Evolutionary conservation across 495 filamentous ascomycete species (phyloP).

Genomic region (Clavariopsis aquatica): DNA sequence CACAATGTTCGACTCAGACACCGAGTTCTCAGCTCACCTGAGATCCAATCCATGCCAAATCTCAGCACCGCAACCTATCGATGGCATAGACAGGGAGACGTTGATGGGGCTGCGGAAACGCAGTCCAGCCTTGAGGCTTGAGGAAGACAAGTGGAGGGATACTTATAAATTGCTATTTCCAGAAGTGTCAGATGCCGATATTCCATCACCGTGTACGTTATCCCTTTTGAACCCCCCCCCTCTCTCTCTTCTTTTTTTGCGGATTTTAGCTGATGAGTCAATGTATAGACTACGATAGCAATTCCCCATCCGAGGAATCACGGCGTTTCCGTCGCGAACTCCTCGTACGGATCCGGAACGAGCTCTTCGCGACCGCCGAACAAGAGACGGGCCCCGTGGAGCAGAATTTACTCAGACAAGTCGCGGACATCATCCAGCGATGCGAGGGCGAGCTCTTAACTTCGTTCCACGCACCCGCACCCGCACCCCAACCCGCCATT

Average conservation of each 20-base stretch:
- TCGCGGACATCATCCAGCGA: conserved; percentile 24
- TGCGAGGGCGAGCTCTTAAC: conserved; percentile 23
- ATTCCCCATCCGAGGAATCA: conserved; percentile 25
- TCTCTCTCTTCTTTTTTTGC: background rate
- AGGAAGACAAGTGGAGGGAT: conserved; percentile 33
- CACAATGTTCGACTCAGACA: conserved; percentile 23
- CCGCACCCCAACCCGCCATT: background rate
- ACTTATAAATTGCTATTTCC: conserved; percentile 26
- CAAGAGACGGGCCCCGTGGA: conserved; percentile 15
- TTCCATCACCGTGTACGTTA: conserved; percentile 26
- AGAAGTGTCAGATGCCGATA: conserved; percentile 7
- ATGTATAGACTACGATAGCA: conserved; percentile 22
- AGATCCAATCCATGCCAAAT: conserved; percentile 13
- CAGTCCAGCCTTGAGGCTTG: conserved; percentile 19
- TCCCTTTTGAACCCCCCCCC: background rate
- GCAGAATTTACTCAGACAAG: conserved; percentile 21
- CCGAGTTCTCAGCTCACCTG: conserved; percentile 15
- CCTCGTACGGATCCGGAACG: conserved; percentile 15
- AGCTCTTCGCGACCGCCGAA: conserved; percentile 24
- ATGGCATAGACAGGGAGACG: conserved; percentile 29
- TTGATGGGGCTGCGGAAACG: conserved; percentile 18
- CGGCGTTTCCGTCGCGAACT: conserved; percentile 29
- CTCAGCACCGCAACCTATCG: conserved; percentile 23
- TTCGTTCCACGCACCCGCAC: background rate
- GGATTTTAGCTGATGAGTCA: background rate